phyloP scores from a whole-genome alignment of 2,329 filamentous ascomycete genomes.

The Ceratocystiopsis sp. region DNA sequence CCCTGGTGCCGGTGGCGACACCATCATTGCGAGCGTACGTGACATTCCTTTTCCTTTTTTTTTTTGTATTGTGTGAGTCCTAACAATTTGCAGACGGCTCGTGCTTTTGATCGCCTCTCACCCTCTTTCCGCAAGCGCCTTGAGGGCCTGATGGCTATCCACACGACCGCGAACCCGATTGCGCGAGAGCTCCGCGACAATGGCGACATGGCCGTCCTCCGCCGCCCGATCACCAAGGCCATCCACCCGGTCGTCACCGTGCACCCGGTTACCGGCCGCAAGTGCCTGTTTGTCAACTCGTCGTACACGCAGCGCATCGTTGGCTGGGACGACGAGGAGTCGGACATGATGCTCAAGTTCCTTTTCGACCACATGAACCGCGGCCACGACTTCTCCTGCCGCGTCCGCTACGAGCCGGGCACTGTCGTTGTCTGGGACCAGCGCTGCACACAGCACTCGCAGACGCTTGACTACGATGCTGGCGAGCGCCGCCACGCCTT shows the following conservation, averaged over 20 bases:
- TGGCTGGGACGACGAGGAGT: conserved; percentile 74
- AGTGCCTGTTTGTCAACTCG: conserved; percentile 61
- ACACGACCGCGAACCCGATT: conserved; percentile 21
- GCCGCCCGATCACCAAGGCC: conserved; percentile 36
- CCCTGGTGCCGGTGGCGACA: conserved; percentile 58
- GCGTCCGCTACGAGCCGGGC: conserved; percentile 28
- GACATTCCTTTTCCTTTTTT: not conserved
- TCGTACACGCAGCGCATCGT: conserved; percentile 44
- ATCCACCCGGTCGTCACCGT: conserved; percentile 67
- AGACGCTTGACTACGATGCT: conserved; percentile 10
- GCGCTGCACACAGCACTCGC: conserved; percentile 11
- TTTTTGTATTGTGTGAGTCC: not conserved
- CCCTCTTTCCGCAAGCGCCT: conserved; percentile 59
- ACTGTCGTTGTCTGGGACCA: conserved; percentile 25
- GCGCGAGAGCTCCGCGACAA: conserved; percentile 11
- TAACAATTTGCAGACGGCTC: conserved; percentile 35
- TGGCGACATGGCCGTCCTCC: conserved; percentile 11
- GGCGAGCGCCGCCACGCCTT: conserved; percentile 11
- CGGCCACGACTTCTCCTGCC: conserved; percentile 28
- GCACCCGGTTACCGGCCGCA: conserved; percentile 69
- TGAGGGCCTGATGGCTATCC: conserved; percentile 66
- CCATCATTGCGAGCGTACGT: conserved; percentile 45
- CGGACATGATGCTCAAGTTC: conserved; percentile 36
- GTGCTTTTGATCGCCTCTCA: conserved; percentile 66
- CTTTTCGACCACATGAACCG: conserved; percentile 26